A percentile compares a stretch with the other conserved stretches of the same genome.
Conservation (phyloP, 202 grass and related monocot genomes). For the Miscanthus sacchariflorus region DNA sequence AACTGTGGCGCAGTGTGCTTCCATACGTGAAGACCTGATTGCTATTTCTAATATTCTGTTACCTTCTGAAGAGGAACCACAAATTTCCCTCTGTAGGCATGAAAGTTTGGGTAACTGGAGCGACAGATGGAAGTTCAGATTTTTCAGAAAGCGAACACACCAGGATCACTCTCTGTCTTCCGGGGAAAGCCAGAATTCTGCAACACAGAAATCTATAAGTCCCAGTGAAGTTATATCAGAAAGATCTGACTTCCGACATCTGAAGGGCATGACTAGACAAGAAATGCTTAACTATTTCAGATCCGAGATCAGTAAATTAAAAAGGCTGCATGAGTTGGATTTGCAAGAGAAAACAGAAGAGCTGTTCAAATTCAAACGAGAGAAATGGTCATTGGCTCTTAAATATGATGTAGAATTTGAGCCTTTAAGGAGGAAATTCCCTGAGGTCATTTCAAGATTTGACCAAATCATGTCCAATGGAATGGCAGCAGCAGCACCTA, state of each 20-base stretch:
- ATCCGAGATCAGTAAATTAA: constrained; percentile 89
- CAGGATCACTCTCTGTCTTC: constrained; percentile 55
- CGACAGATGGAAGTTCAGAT: constrained; percentile 73
- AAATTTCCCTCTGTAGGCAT: constrained; percentile 42
- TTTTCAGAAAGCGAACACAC: constrained; percentile 48
- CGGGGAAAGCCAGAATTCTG: constrained; percentile 46
- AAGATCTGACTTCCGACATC: constrained; percentile 74
- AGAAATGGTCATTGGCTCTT: constrained; percentile 80
- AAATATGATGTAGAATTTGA: constrained; percentile 89
- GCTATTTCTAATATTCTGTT: constrained; percentile 64
- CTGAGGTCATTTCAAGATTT: constrained; percentile 80
- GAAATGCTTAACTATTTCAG: constrained; percentile 77
- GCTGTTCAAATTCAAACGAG: constrained; percentile 87
- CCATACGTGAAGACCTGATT: constrained; percentile 76
- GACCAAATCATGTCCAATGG: constrained; percentile 67
- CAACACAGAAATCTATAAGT: constrained; percentile 60
- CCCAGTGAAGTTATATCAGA: constrained; percentile 76
- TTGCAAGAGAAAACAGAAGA: constrained; percentile 97
- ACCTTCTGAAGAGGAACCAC: constrained; percentile 61
- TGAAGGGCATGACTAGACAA: constrained; percentile 73
- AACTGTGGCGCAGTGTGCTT: constrained; percentile 64
- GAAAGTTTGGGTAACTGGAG: constrained; percentile 63
- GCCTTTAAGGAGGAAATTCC: constrained; percentile 80
- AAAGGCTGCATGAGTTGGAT: constrained; percentile 74
- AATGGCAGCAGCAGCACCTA: constrained; percentile 38